Conservation (phyloP, 1,284 basidiomycete genomes). For the Cryptococcus maquisensis region DNA sequence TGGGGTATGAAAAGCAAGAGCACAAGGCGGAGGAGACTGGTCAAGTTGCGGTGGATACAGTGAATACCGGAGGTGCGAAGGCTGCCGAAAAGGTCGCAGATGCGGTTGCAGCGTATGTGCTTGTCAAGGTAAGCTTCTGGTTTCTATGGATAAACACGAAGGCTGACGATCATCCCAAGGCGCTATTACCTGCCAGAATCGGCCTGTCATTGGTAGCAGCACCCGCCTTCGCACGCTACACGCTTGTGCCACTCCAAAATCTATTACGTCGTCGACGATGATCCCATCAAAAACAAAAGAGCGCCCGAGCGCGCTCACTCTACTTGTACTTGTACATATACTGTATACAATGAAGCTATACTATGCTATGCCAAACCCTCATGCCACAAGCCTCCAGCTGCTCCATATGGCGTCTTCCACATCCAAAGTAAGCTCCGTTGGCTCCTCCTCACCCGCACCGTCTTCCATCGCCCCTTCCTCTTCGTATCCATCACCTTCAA, state of each 20-base stretch:
- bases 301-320: not conserved
- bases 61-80: slow-evolving; percentile 1
- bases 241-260: slow-evolving; percentile 58
- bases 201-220: slow-evolving; percentile 69
- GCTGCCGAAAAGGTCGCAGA: slow-evolving; percentile 45
- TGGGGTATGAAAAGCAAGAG: slow-evolving; percentile 66
- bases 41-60: not conserved
- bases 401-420: not conserved
- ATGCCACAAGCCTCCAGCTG: slow-evolving; percentile 1
- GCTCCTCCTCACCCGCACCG: not conserved
- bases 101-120: slow-evolving; percentile 72
- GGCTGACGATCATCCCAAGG: slow-evolving; percentile 51
- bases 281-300: no score
- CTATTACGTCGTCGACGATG: slow-evolving; percentile 5
- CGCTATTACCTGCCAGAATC: slow-evolving; percentile 69
- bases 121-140: slow-evolving; percentile 64
- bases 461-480: slow-evolving; percentile 1
- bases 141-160: not conserved
- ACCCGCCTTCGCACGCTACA: slow-evolving; percentile 65
- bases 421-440: not conserved
- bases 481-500: slow-evolving; percentile 1
- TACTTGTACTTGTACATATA: slow-evolving; percentile 1
- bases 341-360: not conserved
- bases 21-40: not conserved
- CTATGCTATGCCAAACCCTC: not conserved